Base-by-base conservation (phyloP, 2,329 filamentous ascomycete species). In the Fusarium pseudocircinatum region DNA sequence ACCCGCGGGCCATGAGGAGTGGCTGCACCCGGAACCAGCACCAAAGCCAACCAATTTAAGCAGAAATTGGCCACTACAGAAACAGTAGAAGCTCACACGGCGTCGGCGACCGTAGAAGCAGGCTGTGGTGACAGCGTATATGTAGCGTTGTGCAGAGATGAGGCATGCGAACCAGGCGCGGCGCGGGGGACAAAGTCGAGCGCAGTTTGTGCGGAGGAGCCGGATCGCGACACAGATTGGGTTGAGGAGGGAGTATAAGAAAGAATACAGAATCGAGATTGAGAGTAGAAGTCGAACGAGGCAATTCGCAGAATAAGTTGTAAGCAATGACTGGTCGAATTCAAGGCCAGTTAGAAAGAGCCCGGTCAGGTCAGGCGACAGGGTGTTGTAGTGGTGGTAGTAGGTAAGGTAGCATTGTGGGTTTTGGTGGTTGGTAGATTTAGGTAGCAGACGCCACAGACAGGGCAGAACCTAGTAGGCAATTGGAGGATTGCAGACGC, bases 61-160 rank as follows among this genome's bases (percentile, higher is more conserved):
- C 56, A 70, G 66, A 60, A 72, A 75, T n/a, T 58, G 70, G 69
- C 63, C 72, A 69, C 74, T 77, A 67, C 69, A 73, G 59, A 40
- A 52, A 32, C 47, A 62, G 63, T 9, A 59, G 40, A 59, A 68
- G 72, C 67, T 71, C 70, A 72, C 72, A 75, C 76, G 62, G 60
- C 76, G 68, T 77, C 70, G 70, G 70, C 58, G 63, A 76, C 75
- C 37, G 72, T 69, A 72, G 58, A 57, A 70, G 68, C 64, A 60
- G 75, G 72, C 73, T 76, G 74, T 64, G 60, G 70, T 76, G 68
- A 68, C 65, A 69, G 68, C 68, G 76, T 67, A 47, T 50, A 67
- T 22, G 65, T 68, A 75, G 73, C 72, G 79, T 81, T 69, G 78
- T 76, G 77, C 79, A 81, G 71, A 79, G 79, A 81, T 80, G 77